These are phyloP conservation scores for Ceriops decandra DNA, from an alignment of 345 rosid species.

Conservation along the genomic window DNA sequence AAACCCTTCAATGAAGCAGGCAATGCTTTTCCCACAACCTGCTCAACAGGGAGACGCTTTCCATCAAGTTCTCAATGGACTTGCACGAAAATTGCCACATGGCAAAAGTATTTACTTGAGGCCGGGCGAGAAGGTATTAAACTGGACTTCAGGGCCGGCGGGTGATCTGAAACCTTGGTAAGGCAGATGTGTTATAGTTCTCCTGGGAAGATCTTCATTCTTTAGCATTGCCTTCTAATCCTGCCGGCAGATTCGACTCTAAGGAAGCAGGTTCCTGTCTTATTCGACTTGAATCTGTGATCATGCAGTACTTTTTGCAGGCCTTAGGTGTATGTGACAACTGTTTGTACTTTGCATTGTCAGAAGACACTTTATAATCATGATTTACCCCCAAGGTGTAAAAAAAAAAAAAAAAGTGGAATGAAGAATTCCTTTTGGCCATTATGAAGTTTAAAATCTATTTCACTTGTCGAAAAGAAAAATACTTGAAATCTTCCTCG, in stretches of 20 bases:
- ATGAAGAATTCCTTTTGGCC: too few species aligned
- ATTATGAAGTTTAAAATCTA: too few species aligned
- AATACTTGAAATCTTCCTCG: too few species aligned
- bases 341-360: neutral
- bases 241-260: neutral
- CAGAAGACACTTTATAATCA: neutral
- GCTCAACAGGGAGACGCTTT: constrained; percentile 78
- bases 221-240: neutral
- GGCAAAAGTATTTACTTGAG: constrained; percentile 47
- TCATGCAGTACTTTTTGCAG: neutral
- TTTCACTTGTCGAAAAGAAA: too few species aligned
- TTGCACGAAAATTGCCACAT: constrained; percentile 81
- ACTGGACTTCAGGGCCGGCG: constrained; percentile 88
- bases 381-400: too few species aligned
- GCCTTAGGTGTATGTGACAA: neutral
- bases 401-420: too few species aligned
- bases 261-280: neutral
- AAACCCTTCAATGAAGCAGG: constrained; percentile 86
- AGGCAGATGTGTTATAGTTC: neutral
- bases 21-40: constrained; percentile 87
- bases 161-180: constrained; percentile 92
- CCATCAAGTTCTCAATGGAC: constrained; percentile 78
- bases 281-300: neutral
- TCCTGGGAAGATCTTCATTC: neutral
- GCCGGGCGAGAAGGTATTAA: constrained; percentile 54